Conservation (phyloP, 495 filamentous ascomycete genomes). For the Penicillium verhagenii region DNA sequence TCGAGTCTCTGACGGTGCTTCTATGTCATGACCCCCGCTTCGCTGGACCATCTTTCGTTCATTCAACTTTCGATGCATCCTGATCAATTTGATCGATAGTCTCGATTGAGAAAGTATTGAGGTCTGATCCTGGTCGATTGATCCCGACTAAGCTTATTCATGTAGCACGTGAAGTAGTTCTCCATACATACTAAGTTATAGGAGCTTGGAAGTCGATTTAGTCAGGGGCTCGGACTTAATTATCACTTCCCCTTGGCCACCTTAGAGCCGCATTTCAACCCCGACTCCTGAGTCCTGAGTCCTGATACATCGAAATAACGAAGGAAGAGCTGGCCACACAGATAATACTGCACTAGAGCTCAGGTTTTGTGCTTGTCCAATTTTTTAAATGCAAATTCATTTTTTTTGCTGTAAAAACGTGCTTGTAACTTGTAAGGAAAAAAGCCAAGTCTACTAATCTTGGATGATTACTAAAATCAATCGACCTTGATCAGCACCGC, state of each 20-base stretch:
- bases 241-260: not conserved
- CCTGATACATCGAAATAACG: too few species aligned
- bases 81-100: not conserved
- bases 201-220: not conserved
- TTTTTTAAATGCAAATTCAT: not conserved
- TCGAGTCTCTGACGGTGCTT: not conserved
- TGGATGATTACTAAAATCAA: not conserved
- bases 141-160: not conserved
- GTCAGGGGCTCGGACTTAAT: too few species aligned
- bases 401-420: not conserved
- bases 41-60: not conserved
- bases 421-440: not conserved
- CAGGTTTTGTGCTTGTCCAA: too few species aligned
- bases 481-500: conserved; percentile 16
- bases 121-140: not conserved
- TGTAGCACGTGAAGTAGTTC: not conserved
- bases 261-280: not conserved
- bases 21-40: not conserved
- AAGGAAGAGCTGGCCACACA: too few species aligned
- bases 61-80: not conserved
- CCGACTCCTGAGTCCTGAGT: too few species aligned
- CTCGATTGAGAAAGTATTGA: not conserved
- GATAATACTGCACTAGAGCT: too few species aligned
- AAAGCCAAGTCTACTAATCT: not conserved
- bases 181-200: too few species aligned